Conservation (phyloP, 441 rosid genomes). For the Isatis lusitanica region DNA sequence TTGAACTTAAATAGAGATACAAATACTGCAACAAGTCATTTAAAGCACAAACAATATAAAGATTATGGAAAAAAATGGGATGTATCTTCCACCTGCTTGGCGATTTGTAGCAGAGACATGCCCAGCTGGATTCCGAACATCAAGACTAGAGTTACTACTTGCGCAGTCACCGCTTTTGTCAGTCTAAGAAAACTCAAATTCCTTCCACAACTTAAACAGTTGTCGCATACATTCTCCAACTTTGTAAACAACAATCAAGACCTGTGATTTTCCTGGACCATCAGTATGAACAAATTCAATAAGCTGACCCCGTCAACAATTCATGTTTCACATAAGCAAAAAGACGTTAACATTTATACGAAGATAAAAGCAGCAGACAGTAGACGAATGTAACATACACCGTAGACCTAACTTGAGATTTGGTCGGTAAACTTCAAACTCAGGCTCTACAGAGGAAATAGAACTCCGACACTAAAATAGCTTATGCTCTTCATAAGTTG, state of each 20-base stretch:
- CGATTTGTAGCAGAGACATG: conserved; percentile 99
- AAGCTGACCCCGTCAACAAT: conserved; percentile 5
- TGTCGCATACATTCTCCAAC: conserved; percentile 99
- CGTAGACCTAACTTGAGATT: too few species aligned
- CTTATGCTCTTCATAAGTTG: too few species aligned
- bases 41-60: not conserved
- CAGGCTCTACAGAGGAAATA: too few species aligned
- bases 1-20: not conserved
- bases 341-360: not conserved
- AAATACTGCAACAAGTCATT: not conserved
- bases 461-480: too few species aligned
- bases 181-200: conserved; percentile 66
- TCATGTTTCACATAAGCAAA: conserved; percentile 13
- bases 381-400: not conserved
- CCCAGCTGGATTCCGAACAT: conserved; percentile 92
- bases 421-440: too few species aligned
- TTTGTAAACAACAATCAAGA: conserved; percentile 81
- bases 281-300: conserved; percentile 34
- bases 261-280: conserved; percentile 84
- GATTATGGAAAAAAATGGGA: not conserved
- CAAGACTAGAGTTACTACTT: conserved; percentile 84
- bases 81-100: conserved; percentile 61
- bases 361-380: conserved; percentile 22
- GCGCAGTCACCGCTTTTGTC: conserved; percentile 70
- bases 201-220: conserved; percentile 90